Evolutionary conservation across 371 early-diverging fungal species (phyloP), one percentile per base, ranked within the genome.

Genomic region (Coemansia sp.): DNA sequence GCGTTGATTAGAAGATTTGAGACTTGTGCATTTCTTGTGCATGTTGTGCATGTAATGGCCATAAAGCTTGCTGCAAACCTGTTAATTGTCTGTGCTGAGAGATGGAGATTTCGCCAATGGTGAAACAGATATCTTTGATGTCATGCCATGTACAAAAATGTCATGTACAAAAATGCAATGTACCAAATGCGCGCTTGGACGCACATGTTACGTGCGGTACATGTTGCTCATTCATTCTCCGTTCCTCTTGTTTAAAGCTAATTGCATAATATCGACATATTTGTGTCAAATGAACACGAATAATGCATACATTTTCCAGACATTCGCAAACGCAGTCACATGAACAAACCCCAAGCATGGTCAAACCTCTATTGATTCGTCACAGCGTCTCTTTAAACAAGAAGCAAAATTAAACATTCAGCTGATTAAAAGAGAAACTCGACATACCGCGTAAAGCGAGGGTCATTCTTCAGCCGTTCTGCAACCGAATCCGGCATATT

Each of bases 391-490:
- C 18, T 5, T 47, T 47, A 13, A 47, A 47, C 47, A 47, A 47
- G 47, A 34, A 34, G 34, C 34, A 11, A 34, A 34, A 34, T 34
- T 34, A 34, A 34, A 34, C 34, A 8, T 34, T 34, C 34, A 34
- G 34, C 34, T 34, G 34, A 34, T 34, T 63, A 69, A 24, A 68
- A 69, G 4, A 70, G 55, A 1, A 73, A 29, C 22, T 70, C 66
- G n/a, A 66, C 67, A 48, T 73, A 73, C 8, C 53, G 57, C 24
- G 66, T 59, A 53, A 73, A 40, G 45, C 58, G 18, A 14, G 13
- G 3, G 51, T 73, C 71, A 8, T 31, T 42, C 29, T 18, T 21
- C n/a, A 73, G 67, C 16, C 10, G 11, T 2, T 24, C 40, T 3
- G 71, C 60, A 4, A 63, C 61, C 8, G 29, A 18, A 7, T n/a